phyloP scores from a whole-genome alignment of 306 rosid genomes.

The Cercis canadensis region DNA sequence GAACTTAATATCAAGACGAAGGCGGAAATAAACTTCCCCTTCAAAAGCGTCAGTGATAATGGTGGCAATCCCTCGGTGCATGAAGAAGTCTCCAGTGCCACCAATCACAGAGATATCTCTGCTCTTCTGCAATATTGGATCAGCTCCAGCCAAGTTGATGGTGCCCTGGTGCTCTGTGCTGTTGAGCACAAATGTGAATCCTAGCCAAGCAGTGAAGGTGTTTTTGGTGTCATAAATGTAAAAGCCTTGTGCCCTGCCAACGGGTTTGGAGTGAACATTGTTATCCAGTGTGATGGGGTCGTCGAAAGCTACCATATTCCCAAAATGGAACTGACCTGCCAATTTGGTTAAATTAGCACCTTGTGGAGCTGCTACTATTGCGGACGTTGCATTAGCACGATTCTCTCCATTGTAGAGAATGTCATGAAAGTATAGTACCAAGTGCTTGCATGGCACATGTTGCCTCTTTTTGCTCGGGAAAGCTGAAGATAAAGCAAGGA shows the following conservation, averaged over 20 bases:
- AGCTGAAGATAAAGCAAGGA: constrained; percentile 45
- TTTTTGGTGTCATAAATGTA: constrained; percentile 70
- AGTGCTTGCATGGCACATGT: constrained; percentile 59
- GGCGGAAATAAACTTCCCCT: constrained; percentile 78
- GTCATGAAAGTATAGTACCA: constrained; percentile 72
- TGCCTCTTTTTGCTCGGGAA: constrained; percentile 35
- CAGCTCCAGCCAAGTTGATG: constrained; percentile 68
- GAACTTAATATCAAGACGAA: constrained; percentile 64
- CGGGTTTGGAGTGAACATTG: constrained; percentile 66
- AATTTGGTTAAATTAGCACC: constrained; percentile 64
- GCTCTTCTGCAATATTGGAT: constrained; percentile 54
- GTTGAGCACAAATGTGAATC: constrained; percentile 63
- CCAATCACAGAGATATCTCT: constrained; percentile 74
- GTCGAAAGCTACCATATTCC: constrained; percentile 69
- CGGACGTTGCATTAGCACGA: constrained; percentile 68
- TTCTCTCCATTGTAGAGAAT: constrained; percentile 69
- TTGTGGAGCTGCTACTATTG: constrained; percentile 74
- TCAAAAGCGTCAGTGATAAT: constrained; percentile 68
- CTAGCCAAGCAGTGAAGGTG: constrained; percentile 69
- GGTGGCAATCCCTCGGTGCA: constrained; percentile 80
- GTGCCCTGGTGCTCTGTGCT: constrained; percentile 53
- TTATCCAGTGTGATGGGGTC: constrained; percentile 81
- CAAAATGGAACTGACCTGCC: constrained; percentile 59
- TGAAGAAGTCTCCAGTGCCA: constrained; percentile 84
- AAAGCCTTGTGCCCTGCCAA: constrained; percentile 84